A percentile compares a stretch with the other conserved stretches of the same genome.
Conservation (phyloP, 805 yeast genomes). For the Candida fluviatilis region DNA sequence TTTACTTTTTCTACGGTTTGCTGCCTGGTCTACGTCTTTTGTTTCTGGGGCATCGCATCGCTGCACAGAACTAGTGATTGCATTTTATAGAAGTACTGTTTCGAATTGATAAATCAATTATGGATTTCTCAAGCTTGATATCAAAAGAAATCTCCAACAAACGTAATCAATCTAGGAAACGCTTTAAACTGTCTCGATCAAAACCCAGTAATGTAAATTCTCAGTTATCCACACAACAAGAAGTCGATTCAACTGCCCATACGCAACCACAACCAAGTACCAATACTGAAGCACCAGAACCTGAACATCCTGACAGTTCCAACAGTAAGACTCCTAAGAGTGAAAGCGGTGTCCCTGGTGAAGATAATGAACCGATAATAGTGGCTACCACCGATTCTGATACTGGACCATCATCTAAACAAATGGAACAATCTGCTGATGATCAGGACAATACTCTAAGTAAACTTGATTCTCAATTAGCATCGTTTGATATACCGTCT, state of each 20-base stretch:
- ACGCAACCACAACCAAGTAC: no score
- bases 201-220: background rate
- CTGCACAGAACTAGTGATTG: background rate
- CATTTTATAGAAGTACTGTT: no score
- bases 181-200: background rate
- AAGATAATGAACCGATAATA: constrained; percentile 4
- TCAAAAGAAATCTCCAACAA: constrained; percentile 47
- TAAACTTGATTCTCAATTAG: constrained; percentile 6
- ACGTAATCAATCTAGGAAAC: constrained; percentile 17
- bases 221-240: no score
- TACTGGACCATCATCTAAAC: constrained; percentile 18
- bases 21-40: no score
- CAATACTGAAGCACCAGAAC: no score
- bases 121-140: constrained; percentile 49
- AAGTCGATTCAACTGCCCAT: no score
- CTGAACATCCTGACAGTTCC: no score
- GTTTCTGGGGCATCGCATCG: background rate
- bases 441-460: constrained; percentile 8
- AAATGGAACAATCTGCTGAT: constrained; percentile 18
- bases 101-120: constrained; percentile 16
- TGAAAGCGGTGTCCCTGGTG: no score
- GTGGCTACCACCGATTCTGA: constrained; percentile 19
- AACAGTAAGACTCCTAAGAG: no score
- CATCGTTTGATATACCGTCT: constrained; percentile 6
- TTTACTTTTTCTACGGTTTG: no score